A percentile compares a stretch with the other conserved stretches of the same genome.
These are phyloP conservation scores for Venturiaceae sp. DNA, from an alignment of 2,329 filamentous ascomycete species.

Conservation along the genomic window DNA sequence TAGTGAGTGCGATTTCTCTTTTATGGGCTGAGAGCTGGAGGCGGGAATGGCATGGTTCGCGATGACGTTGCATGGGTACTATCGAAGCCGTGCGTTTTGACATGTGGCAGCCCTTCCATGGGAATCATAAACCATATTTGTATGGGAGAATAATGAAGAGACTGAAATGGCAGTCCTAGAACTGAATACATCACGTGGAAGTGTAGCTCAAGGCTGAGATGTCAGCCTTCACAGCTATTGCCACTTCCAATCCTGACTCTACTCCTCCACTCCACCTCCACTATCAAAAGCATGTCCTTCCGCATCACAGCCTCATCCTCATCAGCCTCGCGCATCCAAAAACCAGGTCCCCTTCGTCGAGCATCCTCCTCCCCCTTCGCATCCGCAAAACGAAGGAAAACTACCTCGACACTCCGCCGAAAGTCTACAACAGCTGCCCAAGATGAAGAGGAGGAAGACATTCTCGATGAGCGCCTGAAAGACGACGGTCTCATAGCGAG, in stretches of 20 bases:
- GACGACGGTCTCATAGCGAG: constrained; percentile 27
- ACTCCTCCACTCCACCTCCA: background rate
- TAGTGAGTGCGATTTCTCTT: background rate
- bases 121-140: too few relatives aligned
- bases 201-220: background rate
- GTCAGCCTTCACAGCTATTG: background rate
- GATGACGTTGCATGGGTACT: background rate
- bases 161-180: background rate
- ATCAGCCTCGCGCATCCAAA: constrained; percentile 13
- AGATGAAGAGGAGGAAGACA: constrained; percentile 16
- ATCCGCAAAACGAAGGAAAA: constrained; percentile 24
- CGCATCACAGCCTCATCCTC: constrained; percentile 11
- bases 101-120: background rate
- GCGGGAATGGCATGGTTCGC: background rate
- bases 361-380: constrained; percentile 27
- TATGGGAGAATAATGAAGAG: too few relatives aligned
- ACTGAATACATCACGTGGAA: background rate
- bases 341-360: constrained; percentile 18
- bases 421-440: constrained; percentile 1
- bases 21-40: too few relatives aligned
- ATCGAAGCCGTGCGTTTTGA: background rate
- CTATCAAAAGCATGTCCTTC: constrained; percentile 11
- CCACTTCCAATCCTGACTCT: background rate
- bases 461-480: constrained; percentile 24
- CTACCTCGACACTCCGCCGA: constrained; percentile 9